Evolutionary conservation across 2,329 filamentous ascomycete species (phyloP).

Genomic region (Fusarium mexicanum): DNA sequence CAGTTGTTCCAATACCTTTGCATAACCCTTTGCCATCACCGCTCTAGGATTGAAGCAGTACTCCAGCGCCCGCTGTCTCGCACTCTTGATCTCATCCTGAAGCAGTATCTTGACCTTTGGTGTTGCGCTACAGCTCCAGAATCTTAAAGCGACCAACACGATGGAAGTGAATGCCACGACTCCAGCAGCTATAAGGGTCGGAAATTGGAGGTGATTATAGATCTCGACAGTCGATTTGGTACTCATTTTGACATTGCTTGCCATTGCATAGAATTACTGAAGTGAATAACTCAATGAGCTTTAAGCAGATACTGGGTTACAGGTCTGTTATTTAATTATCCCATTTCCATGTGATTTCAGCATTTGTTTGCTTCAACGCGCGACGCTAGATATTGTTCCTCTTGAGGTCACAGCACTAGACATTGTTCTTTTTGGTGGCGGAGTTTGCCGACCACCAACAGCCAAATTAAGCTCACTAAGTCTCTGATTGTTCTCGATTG

Average conservation of each 20-base stretch:
- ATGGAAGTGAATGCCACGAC: fast-evolving
- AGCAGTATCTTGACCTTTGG: slow-evolving; percentile 2
- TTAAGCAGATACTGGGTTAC: fast-evolving
- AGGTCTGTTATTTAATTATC: not conserved
- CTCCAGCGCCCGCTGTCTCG: slow-evolving; percentile 6
- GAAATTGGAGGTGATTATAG: fast-evolving
- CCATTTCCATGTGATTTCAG: not conserved
- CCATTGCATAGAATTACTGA: not conserved
- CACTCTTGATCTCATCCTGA: slow-evolving; percentile 5
- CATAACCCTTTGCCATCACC: slow-evolving; percentile 8
- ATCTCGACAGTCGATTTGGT: fast-evolving
- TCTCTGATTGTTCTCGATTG: not conserved
- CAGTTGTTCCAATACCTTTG: not conserved
- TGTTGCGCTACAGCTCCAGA: fast-evolving
- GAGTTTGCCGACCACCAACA: not conserved
- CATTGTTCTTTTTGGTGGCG: not conserved
- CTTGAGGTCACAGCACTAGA: not conserved
- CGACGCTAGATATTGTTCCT: not conserved
- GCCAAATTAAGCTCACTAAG: no score
- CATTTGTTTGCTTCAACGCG: not conserved
- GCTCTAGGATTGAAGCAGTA: slow-evolving; percentile 16
- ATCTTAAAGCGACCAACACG: fast-evolving
- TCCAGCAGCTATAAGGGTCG: fast-evolving
- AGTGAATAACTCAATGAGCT: fast-evolving
- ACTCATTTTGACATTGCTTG: no score